A percentile compares a stretch with the other conserved stretches of the same genome.
Conservation (phyloP, 2,329 filamentous ascomycete species). For the Emmonsiellopsis sp. region DNA sequence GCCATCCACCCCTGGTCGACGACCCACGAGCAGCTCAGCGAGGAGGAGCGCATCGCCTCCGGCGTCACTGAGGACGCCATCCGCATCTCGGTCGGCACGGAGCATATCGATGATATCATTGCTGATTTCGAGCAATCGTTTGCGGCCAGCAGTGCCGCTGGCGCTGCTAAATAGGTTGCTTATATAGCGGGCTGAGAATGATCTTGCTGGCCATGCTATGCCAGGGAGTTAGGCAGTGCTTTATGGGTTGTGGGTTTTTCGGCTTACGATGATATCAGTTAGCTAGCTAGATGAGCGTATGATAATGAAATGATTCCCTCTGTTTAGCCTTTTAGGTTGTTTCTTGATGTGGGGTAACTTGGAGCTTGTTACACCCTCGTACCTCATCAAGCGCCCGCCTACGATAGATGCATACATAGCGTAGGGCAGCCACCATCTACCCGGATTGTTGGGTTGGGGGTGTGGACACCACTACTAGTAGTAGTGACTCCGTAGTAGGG, state of each 20-base stretch:
- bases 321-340: not conserved
- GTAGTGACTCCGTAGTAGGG: no score
- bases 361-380: not conserved
- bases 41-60: conserved; percentile 68
- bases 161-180: not conserved
- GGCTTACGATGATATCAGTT: conserved; percentile 3
- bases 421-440: no score
- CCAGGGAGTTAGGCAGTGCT: conserved; percentile 5
- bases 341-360: not conserved
- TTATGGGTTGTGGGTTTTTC: no score
- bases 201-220: not conserved
- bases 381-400: not conserved
- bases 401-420: no score
- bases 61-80: conserved; percentile 86
- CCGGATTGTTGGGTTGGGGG: no score
- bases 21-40: conserved; percentile 82
- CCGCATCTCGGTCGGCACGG: conserved; percentile 87
- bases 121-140: conserved; percentile 92
- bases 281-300: not conserved
- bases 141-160: conserved; percentile 38
- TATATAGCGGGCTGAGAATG: not conserved
- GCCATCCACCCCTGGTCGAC: conserved; percentile 94
- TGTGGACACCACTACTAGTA: no score
- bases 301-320: not conserved
- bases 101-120: conserved; percentile 97